These are phyloP conservation scores for Eucommia ulmoides DNA, from an alignment of 257 asterid genomes.

Conservation along the genomic window DNA sequence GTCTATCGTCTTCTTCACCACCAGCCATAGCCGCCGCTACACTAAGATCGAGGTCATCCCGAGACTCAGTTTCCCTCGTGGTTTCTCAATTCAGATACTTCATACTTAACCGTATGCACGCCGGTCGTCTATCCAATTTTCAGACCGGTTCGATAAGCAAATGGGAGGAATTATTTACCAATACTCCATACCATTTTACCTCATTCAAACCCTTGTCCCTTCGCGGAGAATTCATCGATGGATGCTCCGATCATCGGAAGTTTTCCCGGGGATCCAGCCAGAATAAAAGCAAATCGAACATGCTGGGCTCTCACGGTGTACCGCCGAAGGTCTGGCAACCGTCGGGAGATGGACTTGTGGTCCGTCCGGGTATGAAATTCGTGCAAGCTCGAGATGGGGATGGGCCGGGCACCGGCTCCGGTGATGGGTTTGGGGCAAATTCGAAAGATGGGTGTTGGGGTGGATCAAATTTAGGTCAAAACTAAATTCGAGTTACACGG, in stretches of 20 bases:
- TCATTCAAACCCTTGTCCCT: constrained; percentile 41
- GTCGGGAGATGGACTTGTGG: constrained; percentile 68
- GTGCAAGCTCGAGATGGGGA: constrained; percentile 42
- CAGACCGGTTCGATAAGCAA: constrained; percentile 32
- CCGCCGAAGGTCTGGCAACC: constrained; percentile 99
- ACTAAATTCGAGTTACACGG: too few relatives aligned
- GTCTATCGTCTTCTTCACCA: too few relatives aligned
- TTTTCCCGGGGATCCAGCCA: constrained; percentile 15
- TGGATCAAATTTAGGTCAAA: constrained; percentile 83
- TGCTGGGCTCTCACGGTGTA: constrained; percentile 58
- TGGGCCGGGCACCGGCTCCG: constrained; percentile 35
- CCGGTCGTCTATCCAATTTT: constrained; percentile 37
- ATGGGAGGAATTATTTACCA: constrained; percentile 28
- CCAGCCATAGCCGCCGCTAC: constrained; percentile 17
- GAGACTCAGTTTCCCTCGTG: neutral
- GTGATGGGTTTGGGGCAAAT: constrained; percentile 43
- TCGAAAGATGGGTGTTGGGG: constrained; percentile 77
- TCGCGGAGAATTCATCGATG: constrained; percentile 33
- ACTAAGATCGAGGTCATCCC: neutral
- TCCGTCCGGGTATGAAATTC: constrained; percentile 60
- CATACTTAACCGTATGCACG: constrained; percentile 28
- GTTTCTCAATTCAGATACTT: neutral
- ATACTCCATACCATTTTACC: constrained; percentile 31
- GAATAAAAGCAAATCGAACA: constrained; percentile 22
- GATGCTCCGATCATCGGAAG: constrained; percentile 9